Conservation (phyloP, 164 flowering plant species). For the Dillenia turbinata region DNA sequence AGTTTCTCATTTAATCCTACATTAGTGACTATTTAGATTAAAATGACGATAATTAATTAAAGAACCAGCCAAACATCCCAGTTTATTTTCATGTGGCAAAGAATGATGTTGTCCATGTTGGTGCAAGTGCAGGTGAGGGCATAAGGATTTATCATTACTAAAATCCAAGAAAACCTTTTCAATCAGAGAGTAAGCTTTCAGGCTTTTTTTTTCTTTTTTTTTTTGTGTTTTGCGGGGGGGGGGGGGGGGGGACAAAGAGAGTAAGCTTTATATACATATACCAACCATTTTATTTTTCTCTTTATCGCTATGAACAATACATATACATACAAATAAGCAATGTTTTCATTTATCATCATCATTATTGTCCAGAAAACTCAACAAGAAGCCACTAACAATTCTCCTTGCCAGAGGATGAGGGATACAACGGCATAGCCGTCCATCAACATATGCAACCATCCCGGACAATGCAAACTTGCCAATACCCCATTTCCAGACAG, state of each 20-base stretch:
- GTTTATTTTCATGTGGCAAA: no score
- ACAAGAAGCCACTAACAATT: slow-evolving; percentile 85
- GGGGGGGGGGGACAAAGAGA: not conserved
- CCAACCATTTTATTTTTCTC: no score
- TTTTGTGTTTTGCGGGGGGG: not conserved
- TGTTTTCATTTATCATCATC: slow-evolving; percentile 15
- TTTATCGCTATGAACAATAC: no score
- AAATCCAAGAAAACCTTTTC: no score
- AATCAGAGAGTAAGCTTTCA: not conserved
- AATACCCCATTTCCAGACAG: slow-evolving; percentile 55
- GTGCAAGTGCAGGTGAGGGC: no score
- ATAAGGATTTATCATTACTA: no score
- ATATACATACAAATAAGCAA: not conserved
- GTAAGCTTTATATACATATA: no score
- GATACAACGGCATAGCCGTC: slow-evolving; percentile 81
- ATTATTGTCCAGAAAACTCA: slow-evolving; percentile 76
- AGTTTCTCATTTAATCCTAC: no score
- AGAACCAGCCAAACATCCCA: no score
- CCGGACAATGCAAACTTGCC: slow-evolving; percentile 71
- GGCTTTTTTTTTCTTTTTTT: not conserved
- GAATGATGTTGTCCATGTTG: no score
- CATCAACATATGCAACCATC: slow-evolving; percentile 81
- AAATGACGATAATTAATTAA: no score
- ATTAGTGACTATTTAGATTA: no score
- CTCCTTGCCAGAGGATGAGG: slow-evolving; percentile 75